Conservation (phyloP, 164 flowering plant genomes). For the Nymphaea thermarum region DNA sequence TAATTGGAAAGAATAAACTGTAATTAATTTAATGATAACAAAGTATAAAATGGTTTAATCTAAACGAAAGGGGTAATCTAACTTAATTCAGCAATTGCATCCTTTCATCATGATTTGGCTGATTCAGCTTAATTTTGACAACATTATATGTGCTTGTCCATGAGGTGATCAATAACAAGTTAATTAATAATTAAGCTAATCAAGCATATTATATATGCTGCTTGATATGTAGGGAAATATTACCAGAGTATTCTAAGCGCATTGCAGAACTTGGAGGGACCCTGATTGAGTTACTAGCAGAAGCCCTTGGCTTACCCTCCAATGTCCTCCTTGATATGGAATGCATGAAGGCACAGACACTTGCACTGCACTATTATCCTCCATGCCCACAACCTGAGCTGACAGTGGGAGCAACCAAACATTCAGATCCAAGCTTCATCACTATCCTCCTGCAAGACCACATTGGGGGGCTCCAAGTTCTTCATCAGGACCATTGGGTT, state of each 20-base stretch:
- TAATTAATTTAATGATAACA: too few relatives aligned
- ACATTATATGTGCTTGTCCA: too few relatives aligned
- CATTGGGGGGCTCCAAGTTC: conserved; percentile 22
- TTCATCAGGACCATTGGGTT: conserved; percentile 16
- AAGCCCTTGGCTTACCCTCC: conserved; percentile 22
- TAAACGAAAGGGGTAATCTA: too few relatives aligned
- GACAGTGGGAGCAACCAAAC: conserved; percentile 16
- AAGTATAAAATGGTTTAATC: too few relatives aligned
- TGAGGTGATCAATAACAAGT: too few relatives aligned
- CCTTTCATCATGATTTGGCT: too few relatives aligned
- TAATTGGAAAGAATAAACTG: too few relatives aligned
- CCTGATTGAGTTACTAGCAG: conserved; percentile 17
- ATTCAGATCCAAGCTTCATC: conserved; percentile 19
- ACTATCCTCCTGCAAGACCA: conserved; percentile 23
- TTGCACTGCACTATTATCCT: conserved; percentile 17
- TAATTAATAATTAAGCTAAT: too few relatives aligned
- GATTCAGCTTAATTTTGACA: too few relatives aligned
- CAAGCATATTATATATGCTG: too few relatives aligned
- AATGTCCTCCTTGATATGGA: conserved; percentile 12
- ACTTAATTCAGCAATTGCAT: too few relatives aligned
- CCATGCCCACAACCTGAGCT: conserved; percentile 21
- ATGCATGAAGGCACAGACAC: conserved; percentile 10
- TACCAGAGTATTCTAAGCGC: conserved; percentile 7
- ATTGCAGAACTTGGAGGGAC: conserved; percentile 9
- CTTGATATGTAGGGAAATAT: conserved; percentile 8